Evolutionary conservation across 1,284 basidiomycete genomes (phyloP), one percentile per base, ranked within the genome.

Genomic region (Ceratobasidium sp.): DNA sequence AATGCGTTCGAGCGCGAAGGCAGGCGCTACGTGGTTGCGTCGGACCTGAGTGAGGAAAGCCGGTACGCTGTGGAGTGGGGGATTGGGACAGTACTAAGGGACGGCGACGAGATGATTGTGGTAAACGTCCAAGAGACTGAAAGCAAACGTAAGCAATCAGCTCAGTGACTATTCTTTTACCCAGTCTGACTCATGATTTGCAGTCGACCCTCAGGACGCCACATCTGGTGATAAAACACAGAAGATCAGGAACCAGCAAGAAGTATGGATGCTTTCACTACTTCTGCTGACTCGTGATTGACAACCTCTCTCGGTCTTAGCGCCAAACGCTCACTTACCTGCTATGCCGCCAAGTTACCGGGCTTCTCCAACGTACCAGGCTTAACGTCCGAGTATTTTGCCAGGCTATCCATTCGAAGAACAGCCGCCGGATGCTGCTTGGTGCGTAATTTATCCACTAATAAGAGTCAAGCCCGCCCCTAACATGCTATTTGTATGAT

Each of bases 341-440:
- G 55, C 90, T 96, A 28, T 88, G 92, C 59, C 90, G 93, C 70
- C 95, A 98, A 82, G 94, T 92, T 1, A 96, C 93, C 0, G 87
- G 91, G 16, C 85, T 98, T 18, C 86, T 99, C 32, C 95, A 98
- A 80, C 91, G 97, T 35, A 98, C 97, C 0, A 87, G 87, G 73
- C 84, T 98, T 58, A 90, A 96, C 76, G 93, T 98, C 35, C 90
- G 88, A 0, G 89, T 98, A 50, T 87, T 89, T 0, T 98, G 96
- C 81, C 96, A 98, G 82, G 95, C 96, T 23, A 91, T 97, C 87
- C 96, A 98, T 78, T 94, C 95, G 28, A 98, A 96, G 85, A 97
- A 98, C 79, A 87, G 92, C 7, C 84, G 95, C 30, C 95, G 98
- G 80, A 98, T 98, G 92, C 83, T 98, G 13, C 84, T 98, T 30